A percentile compares a stretch with the other conserved stretches of the same genome.
Evolutionary conservation across 257 asterid genomes (phyloP).

Genomic region (Przewalskia tangutica): DNA sequence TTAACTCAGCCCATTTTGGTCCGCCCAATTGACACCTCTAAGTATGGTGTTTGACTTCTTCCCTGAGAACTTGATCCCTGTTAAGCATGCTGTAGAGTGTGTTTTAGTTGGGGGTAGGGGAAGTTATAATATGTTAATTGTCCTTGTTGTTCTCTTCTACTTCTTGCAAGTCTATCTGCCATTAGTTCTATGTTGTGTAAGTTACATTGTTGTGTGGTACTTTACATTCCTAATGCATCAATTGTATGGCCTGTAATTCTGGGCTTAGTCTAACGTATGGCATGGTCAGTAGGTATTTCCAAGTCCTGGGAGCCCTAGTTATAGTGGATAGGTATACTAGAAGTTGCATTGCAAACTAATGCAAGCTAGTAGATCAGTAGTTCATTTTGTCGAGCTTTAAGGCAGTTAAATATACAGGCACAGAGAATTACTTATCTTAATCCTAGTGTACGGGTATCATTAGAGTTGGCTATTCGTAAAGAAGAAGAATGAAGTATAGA

Average conservation of each 20-base stretch:
- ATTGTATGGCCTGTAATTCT: not conserved
- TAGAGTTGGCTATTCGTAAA: not conserved
- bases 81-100: not conserved
- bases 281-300: not conserved
- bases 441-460: not conserved
- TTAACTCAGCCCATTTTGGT: too few species aligned
- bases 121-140: not conserved
- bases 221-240: not conserved
- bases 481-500: not conserved
- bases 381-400: not conserved
- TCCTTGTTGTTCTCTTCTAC: not conserved
- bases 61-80: not conserved
- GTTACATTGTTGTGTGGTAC: not conserved
- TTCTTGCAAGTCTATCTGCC: not conserved
- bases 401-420: not conserved
- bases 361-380: not conserved
- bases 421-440: not conserved
- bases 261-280: not conserved
- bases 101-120: too few species aligned
- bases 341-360: not conserved
- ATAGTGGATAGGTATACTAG: not conserved
- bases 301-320: not conserved
- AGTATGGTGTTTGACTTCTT: not conserved
- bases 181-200: not conserved
- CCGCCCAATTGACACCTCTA: too few species aligned